Percentiles rank a stretch among this genome's conserved stretches.
Evolutionary conservation across 75 land plant species (phyloP).

Genomic region (Pinus taeda): DNA sequence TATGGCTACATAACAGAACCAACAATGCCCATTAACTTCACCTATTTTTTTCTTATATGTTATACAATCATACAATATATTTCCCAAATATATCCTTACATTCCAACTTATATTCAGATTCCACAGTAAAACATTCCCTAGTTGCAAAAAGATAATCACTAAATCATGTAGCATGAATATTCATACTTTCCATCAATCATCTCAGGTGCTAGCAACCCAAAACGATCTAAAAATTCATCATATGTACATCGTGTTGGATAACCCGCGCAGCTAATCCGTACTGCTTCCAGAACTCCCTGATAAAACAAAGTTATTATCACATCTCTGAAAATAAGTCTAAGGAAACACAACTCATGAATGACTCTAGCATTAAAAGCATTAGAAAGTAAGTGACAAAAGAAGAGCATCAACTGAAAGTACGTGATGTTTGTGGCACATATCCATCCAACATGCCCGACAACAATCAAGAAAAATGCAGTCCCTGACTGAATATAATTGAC

Average conservation of each 20-base stretch:
- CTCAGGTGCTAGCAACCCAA: conserved; percentile 67
- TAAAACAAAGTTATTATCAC: conserved; percentile 1
- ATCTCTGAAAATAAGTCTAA: neutral
- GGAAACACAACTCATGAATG: neutral
- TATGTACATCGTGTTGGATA: conserved; percentile 76
- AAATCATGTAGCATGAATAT: neutral
- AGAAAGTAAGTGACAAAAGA: neutral
- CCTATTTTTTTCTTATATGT: neutral
- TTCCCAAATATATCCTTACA: neutral
- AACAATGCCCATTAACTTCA: neutral
- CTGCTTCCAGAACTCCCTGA: conserved; percentile 89
- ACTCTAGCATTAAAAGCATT: neutral
- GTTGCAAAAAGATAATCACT: neutral
- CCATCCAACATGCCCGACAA: too few species aligned
- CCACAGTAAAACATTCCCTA: neutral
- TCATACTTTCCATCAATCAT: conserved; percentile 55
- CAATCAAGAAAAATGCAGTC: too few species aligned
- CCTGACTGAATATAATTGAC: too few species aligned
- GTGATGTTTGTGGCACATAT: too few species aligned
- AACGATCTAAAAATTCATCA: conserved; percentile 75
- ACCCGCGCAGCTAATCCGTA: conserved; percentile 84
- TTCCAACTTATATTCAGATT: neutral
- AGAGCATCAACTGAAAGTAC: neutral
- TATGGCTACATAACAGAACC: neutral
- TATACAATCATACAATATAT: neutral